These are phyloP conservation scores for Canna indica DNA, from an alignment of 176 grass and related monocot species.

Conservation along the genomic window DNA sequence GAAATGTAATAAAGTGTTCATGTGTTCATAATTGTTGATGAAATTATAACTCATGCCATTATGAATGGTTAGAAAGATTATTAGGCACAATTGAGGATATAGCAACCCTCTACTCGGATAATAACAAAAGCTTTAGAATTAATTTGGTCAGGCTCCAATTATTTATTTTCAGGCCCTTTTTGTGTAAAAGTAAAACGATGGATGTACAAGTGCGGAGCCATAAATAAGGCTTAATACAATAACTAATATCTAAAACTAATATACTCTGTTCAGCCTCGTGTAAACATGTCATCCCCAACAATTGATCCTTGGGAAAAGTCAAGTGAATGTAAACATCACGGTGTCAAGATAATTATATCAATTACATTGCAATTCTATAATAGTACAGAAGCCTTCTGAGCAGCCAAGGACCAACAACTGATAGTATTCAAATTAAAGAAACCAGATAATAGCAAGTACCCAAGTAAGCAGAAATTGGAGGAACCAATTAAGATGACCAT, in stretches of 20 bases:
- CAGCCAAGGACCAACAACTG: background rate
- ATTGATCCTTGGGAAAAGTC: background rate
- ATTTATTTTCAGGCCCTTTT: background rate
- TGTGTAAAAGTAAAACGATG: too few species aligned
- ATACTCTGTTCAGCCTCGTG: background rate
- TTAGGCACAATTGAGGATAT: too few species aligned
- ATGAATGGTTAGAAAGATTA: too few species aligned
- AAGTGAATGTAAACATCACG: background rate
- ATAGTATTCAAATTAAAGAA: background rate
- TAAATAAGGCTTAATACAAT: too few species aligned
- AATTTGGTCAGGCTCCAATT: background rate
- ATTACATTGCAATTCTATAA: background rate
- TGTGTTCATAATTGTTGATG: too few species aligned
- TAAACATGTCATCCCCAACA: background rate
- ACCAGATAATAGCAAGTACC: background rate
- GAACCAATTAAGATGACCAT: background rate
- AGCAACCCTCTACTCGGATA: too few species aligned
- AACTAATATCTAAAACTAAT: too few species aligned
- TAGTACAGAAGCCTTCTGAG: background rate
- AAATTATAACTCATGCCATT: too few species aligned
- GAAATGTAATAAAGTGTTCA: too few species aligned
- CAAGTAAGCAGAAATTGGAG: background rate
- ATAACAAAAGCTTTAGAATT: background rate
- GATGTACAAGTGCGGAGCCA: too few species aligned
- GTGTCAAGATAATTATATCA: background rate